Evolutionary conservation across 306 rosid genomes (phyloP).

Genomic region (Lablab purpureus): DNA sequence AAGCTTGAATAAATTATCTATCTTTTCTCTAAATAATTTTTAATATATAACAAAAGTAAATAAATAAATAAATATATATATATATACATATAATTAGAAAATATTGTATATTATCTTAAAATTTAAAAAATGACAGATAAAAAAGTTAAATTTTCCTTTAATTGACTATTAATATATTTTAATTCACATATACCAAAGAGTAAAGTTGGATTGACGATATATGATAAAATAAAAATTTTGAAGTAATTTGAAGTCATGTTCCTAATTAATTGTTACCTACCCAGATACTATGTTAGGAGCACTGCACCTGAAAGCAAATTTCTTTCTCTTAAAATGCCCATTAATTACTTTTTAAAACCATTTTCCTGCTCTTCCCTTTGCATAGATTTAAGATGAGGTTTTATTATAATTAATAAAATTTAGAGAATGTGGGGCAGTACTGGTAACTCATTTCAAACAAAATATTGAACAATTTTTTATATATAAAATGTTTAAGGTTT

Average conservation of each 20-base stretch:
- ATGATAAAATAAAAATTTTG: conserved; percentile 46
- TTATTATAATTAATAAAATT: conserved; percentile 33
- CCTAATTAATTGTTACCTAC: conserved; percentile 26
- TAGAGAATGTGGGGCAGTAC: too few relatives aligned
- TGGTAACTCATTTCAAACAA: too few relatives aligned
- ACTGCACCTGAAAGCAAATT: conserved; percentile 51
- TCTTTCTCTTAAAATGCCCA: not conserved
- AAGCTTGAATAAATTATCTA: too few relatives aligned
- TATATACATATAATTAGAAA: too few relatives aligned
- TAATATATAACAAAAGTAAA: too few relatives aligned
- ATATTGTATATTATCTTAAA: too few relatives aligned
- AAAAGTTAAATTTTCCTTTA: too few relatives aligned
- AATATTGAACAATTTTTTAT: too few relatives aligned
- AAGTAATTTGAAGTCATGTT: conserved; percentile 43
- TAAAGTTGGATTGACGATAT: conserved; percentile 48
- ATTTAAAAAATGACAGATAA: too few relatives aligned
- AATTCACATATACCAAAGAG: conserved; percentile 35
- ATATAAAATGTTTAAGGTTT: too few relatives aligned
- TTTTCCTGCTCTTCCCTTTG: conserved; percentile 26
- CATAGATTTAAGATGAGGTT: conserved; percentile 29
- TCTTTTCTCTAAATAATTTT: too few relatives aligned
- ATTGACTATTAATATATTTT: not conserved
- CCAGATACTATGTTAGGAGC: conserved; percentile 51
- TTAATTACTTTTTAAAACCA: not conserved
- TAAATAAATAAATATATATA: too few relatives aligned